phyloP scores from a whole-genome alignment of 176 grass and related monocot genomes.

The Elaeis guineensis region DNA sequence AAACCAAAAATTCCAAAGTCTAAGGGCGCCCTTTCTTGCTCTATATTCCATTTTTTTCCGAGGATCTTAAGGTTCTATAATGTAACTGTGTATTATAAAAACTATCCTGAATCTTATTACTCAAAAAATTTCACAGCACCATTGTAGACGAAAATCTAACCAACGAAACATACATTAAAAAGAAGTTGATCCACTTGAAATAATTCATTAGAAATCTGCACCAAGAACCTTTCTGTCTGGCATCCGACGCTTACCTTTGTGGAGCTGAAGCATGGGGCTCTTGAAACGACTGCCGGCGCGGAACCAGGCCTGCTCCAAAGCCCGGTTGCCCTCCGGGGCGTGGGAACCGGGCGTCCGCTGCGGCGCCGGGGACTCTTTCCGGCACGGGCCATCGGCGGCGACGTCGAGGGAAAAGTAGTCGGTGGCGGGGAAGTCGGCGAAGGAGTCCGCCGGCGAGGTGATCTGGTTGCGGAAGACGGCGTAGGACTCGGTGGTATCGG shows the following conservation, averaged over 20 bases:
- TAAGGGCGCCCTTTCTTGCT: no score
- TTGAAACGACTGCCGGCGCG: conserved; percentile 48
- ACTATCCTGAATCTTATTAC: no score
- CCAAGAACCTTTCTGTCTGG: no score
- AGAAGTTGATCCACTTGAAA: no score
- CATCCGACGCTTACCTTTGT: conserved; percentile 44
- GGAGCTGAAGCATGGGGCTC: conserved; percentile 98
- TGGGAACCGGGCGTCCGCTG: background rate
- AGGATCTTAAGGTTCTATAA: no score
- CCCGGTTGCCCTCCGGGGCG: conserved; percentile 16
- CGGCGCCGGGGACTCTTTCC: background rate
- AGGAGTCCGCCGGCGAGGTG: conserved; percentile 32
- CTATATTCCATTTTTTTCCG: no score
- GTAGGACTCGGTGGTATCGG: conserved; percentile 36
- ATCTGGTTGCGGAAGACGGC: conserved; percentile 81
- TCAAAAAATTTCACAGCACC: no score
- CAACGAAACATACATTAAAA: no score
- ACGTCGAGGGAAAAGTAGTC: conserved; percentile 88
- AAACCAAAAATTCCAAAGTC: no score
- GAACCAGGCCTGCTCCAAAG: conserved; percentile 74
- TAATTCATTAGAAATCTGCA: no score
- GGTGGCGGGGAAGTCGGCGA: conserved; percentile 29
- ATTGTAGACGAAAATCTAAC: no score
- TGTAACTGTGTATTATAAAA: no score
- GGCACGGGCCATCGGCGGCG: background rate